Percentiles rank a stretch among this genome's conserved stretches.
Evolutionary conservation across 768 basidiomycete genomes (phyloP).

Genomic region (Kondoa malvinella): DNA sequence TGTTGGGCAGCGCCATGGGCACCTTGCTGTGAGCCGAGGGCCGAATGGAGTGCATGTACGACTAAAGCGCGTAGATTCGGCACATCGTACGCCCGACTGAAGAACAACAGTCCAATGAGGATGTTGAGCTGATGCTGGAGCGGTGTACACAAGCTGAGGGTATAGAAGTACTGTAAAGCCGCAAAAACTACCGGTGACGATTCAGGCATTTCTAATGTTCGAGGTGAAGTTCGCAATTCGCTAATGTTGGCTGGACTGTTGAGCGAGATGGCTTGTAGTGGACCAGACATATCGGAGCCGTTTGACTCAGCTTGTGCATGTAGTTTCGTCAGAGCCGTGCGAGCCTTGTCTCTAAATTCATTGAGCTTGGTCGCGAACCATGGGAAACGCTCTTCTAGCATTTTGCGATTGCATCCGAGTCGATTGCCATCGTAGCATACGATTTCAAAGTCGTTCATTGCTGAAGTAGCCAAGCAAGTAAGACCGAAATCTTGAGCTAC

Average conservation of each 20-base stretch:
- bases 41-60: constrained; percentile 79
- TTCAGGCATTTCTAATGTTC: constrained; percentile 64
- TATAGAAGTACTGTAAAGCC: constrained; percentile 84
- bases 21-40: constrained; percentile 38
- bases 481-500: constrained; percentile 72
- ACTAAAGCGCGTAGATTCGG: constrained; percentile 57
- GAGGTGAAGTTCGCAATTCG: constrained; percentile 27
- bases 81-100: constrained; percentile 67
- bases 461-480: constrained; percentile 40
- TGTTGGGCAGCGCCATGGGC: constrained; percentile 43
- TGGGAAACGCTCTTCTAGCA: constrained; percentile 82
- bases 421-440: constrained; percentile 76
- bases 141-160: constrained; percentile 66
- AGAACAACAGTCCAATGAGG: constrained; percentile 64
- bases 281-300: not conserved
- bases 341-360: not conserved
- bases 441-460: constrained; percentile 63
- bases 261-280: not conserved
- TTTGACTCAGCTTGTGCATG: not conserved
- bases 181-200: constrained; percentile 77
- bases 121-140: constrained; percentile 82
- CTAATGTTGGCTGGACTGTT: not conserved
- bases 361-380: constrained; percentile 49
- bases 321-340: not conserved
- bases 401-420: constrained; percentile 60